These are phyloP conservation scores for Cordyceps cateniannulata DNA, from an alignment of 2,329 filamentous ascomycete species.

Conservation along the genomic window DNA sequence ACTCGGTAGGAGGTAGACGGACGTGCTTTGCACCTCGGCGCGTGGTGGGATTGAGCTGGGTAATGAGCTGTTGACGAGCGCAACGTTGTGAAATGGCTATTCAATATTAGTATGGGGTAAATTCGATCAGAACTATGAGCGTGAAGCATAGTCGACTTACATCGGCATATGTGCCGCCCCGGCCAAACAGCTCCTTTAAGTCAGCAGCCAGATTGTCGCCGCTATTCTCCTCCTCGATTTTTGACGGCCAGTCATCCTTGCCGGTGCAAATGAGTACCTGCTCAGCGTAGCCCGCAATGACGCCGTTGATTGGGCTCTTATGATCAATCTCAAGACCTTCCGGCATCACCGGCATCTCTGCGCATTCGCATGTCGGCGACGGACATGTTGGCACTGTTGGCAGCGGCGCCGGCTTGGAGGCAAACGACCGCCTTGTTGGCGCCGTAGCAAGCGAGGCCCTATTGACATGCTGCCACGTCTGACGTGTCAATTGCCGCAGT, in stretches of 20 bases:
- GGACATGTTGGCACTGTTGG: conserved; percentile 56
- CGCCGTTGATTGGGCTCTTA: conserved; percentile 62
- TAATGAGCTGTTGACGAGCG: conserved; percentile 72
- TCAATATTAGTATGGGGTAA: not conserved
- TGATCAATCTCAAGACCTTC: conserved; percentile 68
- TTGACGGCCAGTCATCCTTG: conserved; percentile 70
- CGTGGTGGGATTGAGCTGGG: conserved; percentile 45
- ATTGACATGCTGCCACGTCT: not conserved
- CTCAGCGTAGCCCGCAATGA: conserved; percentile 71
- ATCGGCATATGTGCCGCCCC: conserved; percentile 60
- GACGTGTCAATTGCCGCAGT: conserved; percentile 6
- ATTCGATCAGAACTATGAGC: rapidly evolving
- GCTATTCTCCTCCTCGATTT: conserved; percentile 74
- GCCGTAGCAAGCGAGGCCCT: not conserved
- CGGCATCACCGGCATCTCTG: conserved; percentile 57
- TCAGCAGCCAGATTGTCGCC: conserved; percentile 62
- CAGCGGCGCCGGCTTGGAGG: conserved; percentile 26
- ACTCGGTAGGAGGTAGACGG: conserved; percentile 71
- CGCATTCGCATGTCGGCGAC: conserved; percentile 68
- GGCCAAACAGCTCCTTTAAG: conserved; percentile 62
- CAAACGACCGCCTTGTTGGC: conserved; percentile 2
- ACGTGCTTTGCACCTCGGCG: conserved; percentile 45
- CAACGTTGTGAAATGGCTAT: conserved; percentile 77
- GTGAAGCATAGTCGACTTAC: conserved; percentile 37
- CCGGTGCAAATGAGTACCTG: conserved; percentile 83